phyloP scores from a whole-genome alignment of 1,284 basidiomycete genomes.

The Bondarzewia mesenterica region DNA sequence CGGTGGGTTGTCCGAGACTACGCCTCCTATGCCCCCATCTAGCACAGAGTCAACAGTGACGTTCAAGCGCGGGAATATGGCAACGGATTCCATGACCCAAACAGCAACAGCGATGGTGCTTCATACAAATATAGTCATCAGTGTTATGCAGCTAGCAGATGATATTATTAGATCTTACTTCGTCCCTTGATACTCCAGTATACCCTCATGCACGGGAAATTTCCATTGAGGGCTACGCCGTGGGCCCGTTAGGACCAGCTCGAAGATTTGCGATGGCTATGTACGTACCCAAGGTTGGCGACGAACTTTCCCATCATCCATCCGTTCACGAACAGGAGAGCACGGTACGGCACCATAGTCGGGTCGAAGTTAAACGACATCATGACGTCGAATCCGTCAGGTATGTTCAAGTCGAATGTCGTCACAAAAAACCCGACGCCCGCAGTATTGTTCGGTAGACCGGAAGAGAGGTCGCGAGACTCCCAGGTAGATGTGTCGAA shows the following conservation, averaged over 20 bases:
- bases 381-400: conserved; percentile 50
- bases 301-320: conserved; percentile 81
- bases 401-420: conserved; percentile 55
- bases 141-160: conserved; percentile 1
- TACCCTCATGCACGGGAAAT: conserved; percentile 74
- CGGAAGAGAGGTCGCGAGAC: conserved; percentile 40
- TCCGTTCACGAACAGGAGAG: conserved; percentile 72
- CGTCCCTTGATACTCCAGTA: conserved; percentile 58
- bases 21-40: conserved; percentile 55
- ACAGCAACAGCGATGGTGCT: conserved; percentile 68
- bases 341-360: conserved; percentile 45
- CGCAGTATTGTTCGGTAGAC: conserved; percentile 45
- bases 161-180: conserved; percentile 49
- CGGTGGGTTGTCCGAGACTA: conserved; percentile 49
- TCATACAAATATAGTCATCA: neutral
- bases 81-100: conserved; percentile 51
- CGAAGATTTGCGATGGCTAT: no score
- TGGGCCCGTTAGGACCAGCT: neutral
- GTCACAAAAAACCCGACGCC: conserved; percentile 78
- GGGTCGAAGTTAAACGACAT: conserved; percentile 63
- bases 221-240: conserved; percentile 52
- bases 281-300: conserved; percentile 55
- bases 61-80: conserved; percentile 43
- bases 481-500: conserved; percentile 60
- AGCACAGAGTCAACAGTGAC: conserved; percentile 49